Percentiles rank a stretch among this genome's conserved stretches.
Evolutionary conservation across 345 rosid species (phyloP).

Genomic region (Microcos paniculata): DNA sequence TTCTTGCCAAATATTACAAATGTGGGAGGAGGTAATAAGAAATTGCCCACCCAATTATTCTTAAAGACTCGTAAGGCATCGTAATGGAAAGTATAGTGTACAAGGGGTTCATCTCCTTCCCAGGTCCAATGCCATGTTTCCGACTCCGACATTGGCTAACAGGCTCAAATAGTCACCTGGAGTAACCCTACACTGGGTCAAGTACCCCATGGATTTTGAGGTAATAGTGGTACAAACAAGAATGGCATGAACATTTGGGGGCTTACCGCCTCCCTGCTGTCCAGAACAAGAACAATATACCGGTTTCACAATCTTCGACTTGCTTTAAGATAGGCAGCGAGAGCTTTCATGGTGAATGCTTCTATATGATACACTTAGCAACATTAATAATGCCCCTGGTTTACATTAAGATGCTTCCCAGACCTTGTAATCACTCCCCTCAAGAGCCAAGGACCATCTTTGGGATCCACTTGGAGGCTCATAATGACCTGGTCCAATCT

Average conservation of each 20-base stretch:
- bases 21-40: background rate
- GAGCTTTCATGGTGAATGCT: background rate
- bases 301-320: background rate
- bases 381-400: background rate
- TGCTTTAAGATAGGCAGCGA: background rate
- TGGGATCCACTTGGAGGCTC: constrained; percentile 61
- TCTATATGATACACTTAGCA: background rate
- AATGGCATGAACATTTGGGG: constrained; percentile 2
- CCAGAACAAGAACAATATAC: background rate
- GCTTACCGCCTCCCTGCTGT: background rate
- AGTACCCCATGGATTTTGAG: background rate
- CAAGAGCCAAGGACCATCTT: constrained; percentile 59
- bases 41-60: background rate
- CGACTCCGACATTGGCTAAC: no score
- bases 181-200: background rate
- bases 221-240: background rate
- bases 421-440: constrained; percentile 85
- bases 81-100: no score
- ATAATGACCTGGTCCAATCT: constrained; percentile 88
- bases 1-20: background rate
- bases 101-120: no score
- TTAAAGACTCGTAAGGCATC: background rate
- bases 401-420: constrained; percentile 72
- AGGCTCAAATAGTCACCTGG: constrained; percentile 11
- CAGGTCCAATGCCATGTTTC: no score